Base-by-base conservation (phyloP, 306 rosid genomes). In the Mimosa pudica region DNA sequence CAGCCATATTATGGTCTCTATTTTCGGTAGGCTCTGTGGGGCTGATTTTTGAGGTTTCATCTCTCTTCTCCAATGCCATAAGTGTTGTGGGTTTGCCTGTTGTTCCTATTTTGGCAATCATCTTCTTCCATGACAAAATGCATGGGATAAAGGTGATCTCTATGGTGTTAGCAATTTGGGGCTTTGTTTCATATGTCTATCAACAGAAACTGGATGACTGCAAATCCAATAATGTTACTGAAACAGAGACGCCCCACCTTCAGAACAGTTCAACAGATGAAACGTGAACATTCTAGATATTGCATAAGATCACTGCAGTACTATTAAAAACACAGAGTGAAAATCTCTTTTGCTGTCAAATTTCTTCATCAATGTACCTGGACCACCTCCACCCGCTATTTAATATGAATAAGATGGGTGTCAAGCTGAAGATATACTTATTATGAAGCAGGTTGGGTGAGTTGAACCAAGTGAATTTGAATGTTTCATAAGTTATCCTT, bases 121-220 rank as follows among this genome's bases (percentile, higher is more conserved):
- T 90, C 51, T 74, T 88, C 75, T 86, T 86, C 46, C 88, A 86
- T 45, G 92, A 90, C 0, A 86, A 79, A 57, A 79, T 88, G 82
- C 55, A 80, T 73, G 91, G 89, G 30, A 16, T 79, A 18, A 88
- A 88, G 86, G 84, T 52, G 18, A 65, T 90, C 46, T 81, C 90
- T 42, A 33, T 88, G 88, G 46, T 85, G 65, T 75, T 90, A 81
- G 87, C 89, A 11, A 30, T 86, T 16, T 88, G 92, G 90, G 94
- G 92, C 0, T 83, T 88, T 58, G 68, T 79, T 44, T 90, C 94
- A 0, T 90, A 85, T 47, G 77, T 58, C 4, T 88, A 90, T 80
- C 94, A 90, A 60, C 81, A 85, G 36, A 77, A 86, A 51, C 85
- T 86, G 2, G 89, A 88, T 1, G 81, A 83, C 60, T 30, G 12